phyloP scores from a whole-genome alignment of 129 eudicot species.

The Centella asiatica region DNA sequence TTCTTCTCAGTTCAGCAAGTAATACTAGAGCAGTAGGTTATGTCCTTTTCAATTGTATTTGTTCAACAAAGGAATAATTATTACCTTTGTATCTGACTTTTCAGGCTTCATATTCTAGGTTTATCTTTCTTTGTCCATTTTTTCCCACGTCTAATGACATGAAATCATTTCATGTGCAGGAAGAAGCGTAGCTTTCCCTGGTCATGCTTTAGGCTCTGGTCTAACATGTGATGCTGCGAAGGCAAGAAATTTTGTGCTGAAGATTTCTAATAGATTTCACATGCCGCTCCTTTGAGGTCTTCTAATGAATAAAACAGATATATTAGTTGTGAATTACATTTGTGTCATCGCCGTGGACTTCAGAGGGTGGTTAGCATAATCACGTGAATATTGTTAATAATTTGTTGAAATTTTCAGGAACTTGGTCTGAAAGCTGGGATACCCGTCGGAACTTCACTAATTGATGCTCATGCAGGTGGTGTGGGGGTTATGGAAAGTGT shows the following conservation, averaged over 20 bases:
- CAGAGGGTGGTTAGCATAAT: constrained; percentile 11
- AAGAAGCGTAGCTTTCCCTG: constrained; percentile 98
- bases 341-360: constrained; percentile 11
- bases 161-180: constrained; percentile 36
- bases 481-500: constrained; percentile 98
- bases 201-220: constrained; percentile 93
- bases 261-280: constrained; percentile 41
- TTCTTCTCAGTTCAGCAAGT: not conserved
- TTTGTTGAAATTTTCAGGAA: constrained; percentile 44
- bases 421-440: constrained; percentile 68
- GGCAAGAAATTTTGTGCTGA: constrained; percentile 60
- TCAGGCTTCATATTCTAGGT: not conserved
- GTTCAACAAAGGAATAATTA: not conserved
- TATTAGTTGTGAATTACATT: not conserved
- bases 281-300: constrained; percentile 38
- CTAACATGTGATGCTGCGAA: constrained; percentile 83
- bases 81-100: not conserved
- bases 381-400: constrained; percentile 13
- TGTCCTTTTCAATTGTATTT: not conserved
- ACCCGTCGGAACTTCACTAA: constrained; percentile 92
- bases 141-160: constrained; percentile 4
- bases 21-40: not conserved
- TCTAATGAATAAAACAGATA: constrained; percentile 15
- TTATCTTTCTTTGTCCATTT: not conserved
- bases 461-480: constrained; percentile 99